Base-by-base conservation (phyloP, 371 early-diverging fungal genomes). In the Encephalitozoon intestinalis region DNA sequence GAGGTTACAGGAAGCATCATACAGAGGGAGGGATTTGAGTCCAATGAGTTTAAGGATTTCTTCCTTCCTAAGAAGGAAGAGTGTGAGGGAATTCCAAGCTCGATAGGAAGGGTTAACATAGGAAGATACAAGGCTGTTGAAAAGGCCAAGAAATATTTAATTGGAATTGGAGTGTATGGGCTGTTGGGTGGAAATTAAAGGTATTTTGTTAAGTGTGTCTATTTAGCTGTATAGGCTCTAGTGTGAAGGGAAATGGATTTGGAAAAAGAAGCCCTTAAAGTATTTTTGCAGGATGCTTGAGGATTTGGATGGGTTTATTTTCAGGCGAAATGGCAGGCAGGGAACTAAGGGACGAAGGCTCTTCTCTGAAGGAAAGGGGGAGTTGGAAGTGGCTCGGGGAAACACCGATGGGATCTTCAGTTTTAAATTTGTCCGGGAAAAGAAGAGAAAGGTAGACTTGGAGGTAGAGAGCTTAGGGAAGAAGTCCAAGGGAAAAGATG, bases 361-460 rank as follows among this genome's bases (percentile, higher is more conserved):
- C 6, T 18, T 66, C 30, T 30, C 40, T 15, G 23, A 18, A 18
- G 41, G 41, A 5, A 49, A n/a, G 26, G 18, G 18, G 8, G 43
- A 66, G 15, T 25, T 21, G 49, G 31, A 31, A 18, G 21, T 51
- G 7, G 31, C 34, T 21, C 9, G 30, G 15, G 54, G 40, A 58
- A 58, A 68, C n/a, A 75, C 76, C 39, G 58, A 70, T 46, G 76
- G 51, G 12, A 70, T 72, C 5, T 75, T 75, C 43, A 69, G 73
- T n/a, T 75, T 75, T 37, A 75, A 6, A 30, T 73, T 72, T 40
- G 63, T 39, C 2, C 46, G 30, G 37, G 18, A 26, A 12, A 8
- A 9, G 1, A 51, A 54, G 30, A 37, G 40, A 63, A 43, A 15
- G 40, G 31, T 8, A n/a, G 49, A 28, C 18, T 21, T 15, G 12